Evolutionary conservation across 78 protist genomes (phyloP).

Genomic region (Protostelium mycophagum): DNA sequence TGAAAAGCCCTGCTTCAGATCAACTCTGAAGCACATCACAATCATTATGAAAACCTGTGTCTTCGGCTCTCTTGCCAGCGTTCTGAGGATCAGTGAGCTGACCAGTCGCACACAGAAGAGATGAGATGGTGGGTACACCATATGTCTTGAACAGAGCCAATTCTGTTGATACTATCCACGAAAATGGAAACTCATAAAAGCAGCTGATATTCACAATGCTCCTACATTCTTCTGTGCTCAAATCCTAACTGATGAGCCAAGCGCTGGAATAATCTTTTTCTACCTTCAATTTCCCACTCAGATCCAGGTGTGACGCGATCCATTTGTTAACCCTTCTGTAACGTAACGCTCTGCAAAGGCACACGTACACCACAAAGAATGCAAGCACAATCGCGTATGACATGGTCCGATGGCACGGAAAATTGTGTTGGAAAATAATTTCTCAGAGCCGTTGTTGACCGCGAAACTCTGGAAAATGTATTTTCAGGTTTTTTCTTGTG

Average conservation of each 20-base stretch:
- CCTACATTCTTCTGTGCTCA: neutral
- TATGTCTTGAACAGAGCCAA: neutral
- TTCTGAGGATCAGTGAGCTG: neutral
- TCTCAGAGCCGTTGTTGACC: too few relatives aligned
- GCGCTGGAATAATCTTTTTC: too few relatives aligned
- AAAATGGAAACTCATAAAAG: neutral
- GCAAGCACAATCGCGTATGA: too few relatives aligned
- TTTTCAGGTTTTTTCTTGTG: too few relatives aligned
- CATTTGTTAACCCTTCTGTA: too few relatives aligned
- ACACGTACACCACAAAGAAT: too few relatives aligned
- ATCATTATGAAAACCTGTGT: neutral
- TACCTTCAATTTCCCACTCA: too few relatives aligned
- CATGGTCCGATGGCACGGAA: too few relatives aligned
- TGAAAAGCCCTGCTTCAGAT: neutral
- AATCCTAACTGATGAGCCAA: neutral
- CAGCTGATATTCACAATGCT: neutral
- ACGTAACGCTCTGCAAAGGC: too few relatives aligned
- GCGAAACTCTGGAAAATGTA: too few relatives aligned
- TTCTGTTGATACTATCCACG: neutral
- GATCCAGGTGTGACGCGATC: too few relatives aligned
- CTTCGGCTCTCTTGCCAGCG: neutral
- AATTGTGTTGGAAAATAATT: too few relatives aligned
- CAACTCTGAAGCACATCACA: neutral
- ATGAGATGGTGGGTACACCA: neutral
- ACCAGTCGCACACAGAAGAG: neutral